These are phyloP conservation scores for Penicillium sp. DNA, from an alignment of 2,329 filamentous ascomycete genomes.

Conservation along the genomic window DNA sequence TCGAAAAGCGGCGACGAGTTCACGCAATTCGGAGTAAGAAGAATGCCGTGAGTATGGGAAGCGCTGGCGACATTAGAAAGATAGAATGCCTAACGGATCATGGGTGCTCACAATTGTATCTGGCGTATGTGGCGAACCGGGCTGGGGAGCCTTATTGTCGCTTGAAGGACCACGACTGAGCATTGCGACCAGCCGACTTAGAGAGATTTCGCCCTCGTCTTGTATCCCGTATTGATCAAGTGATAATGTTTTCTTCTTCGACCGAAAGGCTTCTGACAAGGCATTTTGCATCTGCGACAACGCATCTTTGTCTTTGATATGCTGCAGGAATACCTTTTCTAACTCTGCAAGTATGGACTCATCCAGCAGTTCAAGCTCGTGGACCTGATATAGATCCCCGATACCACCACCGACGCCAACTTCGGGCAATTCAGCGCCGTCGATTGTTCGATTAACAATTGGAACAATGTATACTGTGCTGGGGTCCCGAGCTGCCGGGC, in stretches of 20 bases:
- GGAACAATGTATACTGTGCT: constrained; percentile 73
- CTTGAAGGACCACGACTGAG: constrained; percentile 26
- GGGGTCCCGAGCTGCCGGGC: constrained; percentile 42
- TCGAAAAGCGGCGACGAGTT: constrained; percentile 64
- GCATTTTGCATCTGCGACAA: constrained; percentile 31
- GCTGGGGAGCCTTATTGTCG: constrained; percentile 3
- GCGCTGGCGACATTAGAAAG: constrained; percentile 33
- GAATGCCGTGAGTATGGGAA: constrained; percentile 92
- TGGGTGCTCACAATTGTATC: constrained; percentile 36
- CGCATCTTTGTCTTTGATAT: constrained; percentile 30
- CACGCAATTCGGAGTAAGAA: constrained; percentile 74
- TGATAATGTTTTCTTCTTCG: constrained; percentile 35
- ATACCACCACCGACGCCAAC: constrained; percentile 75
- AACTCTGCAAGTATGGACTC: constrained; percentile 51
- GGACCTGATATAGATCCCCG: constrained; percentile 67
- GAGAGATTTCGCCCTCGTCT: constrained; percentile 37
- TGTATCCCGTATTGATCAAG: constrained; percentile 40
- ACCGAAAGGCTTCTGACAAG: constrained; percentile 33
- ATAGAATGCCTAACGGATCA: background rate
- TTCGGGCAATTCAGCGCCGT: constrained; percentile 66
- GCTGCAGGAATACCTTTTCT: constrained; percentile 50
- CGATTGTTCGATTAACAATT: constrained; percentile 60
- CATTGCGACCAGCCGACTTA: constrained; percentile 36
- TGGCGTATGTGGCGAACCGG: constrained; percentile 29
- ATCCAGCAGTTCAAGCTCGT: constrained; percentile 62